Conservation (phyloP, 73 alveolate genomes). For the Blepharisma japonicum region DNA sequence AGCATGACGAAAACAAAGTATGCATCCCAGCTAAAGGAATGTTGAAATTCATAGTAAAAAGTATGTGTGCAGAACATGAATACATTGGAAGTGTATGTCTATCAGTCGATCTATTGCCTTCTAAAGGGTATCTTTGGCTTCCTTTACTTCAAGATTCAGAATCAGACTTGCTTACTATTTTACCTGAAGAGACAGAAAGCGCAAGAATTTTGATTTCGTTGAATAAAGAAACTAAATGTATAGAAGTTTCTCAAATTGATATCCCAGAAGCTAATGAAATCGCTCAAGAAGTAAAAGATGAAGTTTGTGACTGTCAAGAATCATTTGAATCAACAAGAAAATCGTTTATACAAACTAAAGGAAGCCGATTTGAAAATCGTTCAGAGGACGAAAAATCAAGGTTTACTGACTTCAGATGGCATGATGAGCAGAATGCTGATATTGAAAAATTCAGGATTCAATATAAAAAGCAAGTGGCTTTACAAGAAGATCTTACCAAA, state of each 20-base stretch:
- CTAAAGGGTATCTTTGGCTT: slow-evolving; percentile 1
- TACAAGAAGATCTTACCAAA: neutral
- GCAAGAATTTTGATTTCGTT: neutral
- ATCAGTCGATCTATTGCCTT: neutral
- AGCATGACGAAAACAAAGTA: neutral
- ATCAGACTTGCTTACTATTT: neutral
- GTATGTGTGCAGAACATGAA: neutral
- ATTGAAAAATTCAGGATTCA: too few relatives aligned
- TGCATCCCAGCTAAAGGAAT: neutral
- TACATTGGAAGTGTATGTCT: neutral
- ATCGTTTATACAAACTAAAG: neutral
- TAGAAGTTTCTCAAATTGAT: neutral
- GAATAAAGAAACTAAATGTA: neutral
- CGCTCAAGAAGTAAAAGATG: too few relatives aligned
- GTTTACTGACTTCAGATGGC: too few relatives aligned
- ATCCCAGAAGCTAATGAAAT: neutral
- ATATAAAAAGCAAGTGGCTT: neutral
- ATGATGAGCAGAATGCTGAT: too few relatives aligned
- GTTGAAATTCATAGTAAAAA: neutral
- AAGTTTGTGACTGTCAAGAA: neutral
- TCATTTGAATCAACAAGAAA: neutral
- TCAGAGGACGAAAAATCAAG: neutral
- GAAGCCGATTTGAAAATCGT: neutral
- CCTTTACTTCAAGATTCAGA: neutral
- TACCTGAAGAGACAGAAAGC: neutral